Evolutionary conservation across 768 basidiomycete genomes (phyloP).

Genomic region (Phanerochaete sordida): DNA sequence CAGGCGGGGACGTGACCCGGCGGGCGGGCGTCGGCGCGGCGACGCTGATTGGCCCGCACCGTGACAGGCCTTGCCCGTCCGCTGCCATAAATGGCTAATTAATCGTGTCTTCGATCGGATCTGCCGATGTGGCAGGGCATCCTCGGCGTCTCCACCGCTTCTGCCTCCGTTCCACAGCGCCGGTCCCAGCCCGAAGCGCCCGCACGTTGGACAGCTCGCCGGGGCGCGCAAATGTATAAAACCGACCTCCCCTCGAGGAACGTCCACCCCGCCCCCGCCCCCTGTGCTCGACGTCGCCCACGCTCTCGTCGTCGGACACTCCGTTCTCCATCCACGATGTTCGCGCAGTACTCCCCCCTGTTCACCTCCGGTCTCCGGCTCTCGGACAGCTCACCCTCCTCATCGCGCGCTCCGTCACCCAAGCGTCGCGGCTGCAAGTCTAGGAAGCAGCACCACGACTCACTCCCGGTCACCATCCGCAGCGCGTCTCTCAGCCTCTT

Average conservation of each 20-base stretch:
- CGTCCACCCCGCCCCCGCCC: neutral
- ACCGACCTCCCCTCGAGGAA: neutral
- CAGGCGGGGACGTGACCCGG: conserved; percentile 2
- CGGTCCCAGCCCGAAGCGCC: neutral
- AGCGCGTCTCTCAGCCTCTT: conserved; percentile 15
- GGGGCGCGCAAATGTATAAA: neutral
- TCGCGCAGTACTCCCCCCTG: conserved; percentile 56
- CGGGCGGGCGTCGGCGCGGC: neutral
- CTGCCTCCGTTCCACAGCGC: neutral
- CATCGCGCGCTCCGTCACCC: conserved; percentile 26
- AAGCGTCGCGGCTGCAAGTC: conserved; percentile 2
- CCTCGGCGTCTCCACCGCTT: neutral
- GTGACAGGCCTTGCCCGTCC: neutral
- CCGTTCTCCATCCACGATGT: conserved; percentile 17
- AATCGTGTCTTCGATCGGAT: conserved; percentile 1
- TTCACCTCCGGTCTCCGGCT: conserved; percentile 60
- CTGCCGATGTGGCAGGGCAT: conserved; percentile 5
- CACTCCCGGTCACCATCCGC: conserved; percentile 19
- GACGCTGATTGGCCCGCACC: neutral
- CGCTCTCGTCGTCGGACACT: neutral
- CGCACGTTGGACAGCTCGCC: neutral
- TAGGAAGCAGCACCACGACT: conserved; percentile 13
- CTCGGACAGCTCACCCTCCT: conserved; percentile 30
- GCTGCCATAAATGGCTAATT: neutral
- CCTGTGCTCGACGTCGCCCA: conserved; percentile 2